Conservation (phyloP, 2,329 filamentous ascomycete species). For the Ceratocystis cubensis region DNA sequence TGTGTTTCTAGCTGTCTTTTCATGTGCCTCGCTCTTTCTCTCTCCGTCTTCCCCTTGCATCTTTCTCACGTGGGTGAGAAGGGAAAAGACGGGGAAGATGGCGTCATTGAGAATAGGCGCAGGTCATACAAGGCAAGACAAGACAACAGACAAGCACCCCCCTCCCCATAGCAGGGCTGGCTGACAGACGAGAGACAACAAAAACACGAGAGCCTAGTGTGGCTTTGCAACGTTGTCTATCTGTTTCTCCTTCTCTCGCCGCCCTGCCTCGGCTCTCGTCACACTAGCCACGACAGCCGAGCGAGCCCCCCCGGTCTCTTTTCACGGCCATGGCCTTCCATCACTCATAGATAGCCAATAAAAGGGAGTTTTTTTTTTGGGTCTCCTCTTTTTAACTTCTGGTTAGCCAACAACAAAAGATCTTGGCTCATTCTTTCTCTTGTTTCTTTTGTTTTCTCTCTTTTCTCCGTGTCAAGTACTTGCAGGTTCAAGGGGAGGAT, state of each 20-base stretch:
- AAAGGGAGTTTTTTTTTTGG: not conserved
- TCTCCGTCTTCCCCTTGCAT: not conserved
- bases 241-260: not conserved
- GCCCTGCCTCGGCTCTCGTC: not conserved
- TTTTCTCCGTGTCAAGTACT: slow-evolving; percentile 5
- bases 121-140: not conserved
- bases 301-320: not conserved
- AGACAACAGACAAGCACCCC: not conserved
- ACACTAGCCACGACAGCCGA: not conserved
- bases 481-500: too few species aligned
- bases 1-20: not conserved
- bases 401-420: slow-evolving; percentile 1
- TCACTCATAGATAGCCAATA: not conserved
- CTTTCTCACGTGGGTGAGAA: not conserved
- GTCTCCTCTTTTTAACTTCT: not conserved
- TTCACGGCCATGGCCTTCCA: not conserved
- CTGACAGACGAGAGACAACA: not conserved
- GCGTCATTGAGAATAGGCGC: not conserved
- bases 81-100: not conserved
- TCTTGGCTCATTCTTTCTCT: not conserved
- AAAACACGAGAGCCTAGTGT: too few species aligned
- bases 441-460: not conserved
- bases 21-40: too few species aligned
- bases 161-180: not conserved
- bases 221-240: not conserved